Evolutionary conservation across 257 asterid genomes (phyloP).

Genomic region (Petunia secreta): DNA sequence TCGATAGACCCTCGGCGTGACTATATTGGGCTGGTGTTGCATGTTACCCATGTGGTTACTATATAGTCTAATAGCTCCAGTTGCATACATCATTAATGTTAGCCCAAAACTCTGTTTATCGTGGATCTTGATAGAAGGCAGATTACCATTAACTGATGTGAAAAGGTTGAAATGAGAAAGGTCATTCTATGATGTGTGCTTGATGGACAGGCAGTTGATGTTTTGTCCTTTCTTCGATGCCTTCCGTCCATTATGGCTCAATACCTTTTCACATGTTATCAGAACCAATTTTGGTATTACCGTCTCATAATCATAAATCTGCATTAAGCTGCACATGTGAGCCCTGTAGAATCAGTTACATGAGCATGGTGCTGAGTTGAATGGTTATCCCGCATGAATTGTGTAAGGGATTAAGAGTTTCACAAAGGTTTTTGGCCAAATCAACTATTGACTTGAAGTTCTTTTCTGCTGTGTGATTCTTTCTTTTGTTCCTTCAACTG

Average conservation of each 20-base stretch:
- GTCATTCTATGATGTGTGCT: neutral
- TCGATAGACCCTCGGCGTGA: neutral
- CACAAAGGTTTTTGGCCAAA: neutral
- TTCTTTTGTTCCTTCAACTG: neutral
- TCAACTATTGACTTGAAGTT: neutral
- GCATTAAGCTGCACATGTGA: neutral
- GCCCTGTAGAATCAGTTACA: constrained; percentile 5
- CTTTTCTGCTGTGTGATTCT: neutral
- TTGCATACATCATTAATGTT: too few relatives aligned
- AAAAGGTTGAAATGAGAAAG: neutral
- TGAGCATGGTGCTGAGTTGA: neutral
- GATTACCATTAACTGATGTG: neutral
- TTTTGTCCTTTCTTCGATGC: neutral
- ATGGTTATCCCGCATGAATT: neutral
- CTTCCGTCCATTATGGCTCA: constrained; percentile 3
- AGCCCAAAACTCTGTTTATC: too few relatives aligned
- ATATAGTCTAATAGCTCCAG: neutral
- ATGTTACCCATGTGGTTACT: neutral
- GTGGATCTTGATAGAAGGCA: neutral
- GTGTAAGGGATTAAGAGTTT: neutral
- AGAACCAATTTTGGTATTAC: neutral
- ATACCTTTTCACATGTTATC: neutral
- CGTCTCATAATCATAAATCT: constrained; percentile 1
- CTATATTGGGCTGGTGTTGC: neutral
- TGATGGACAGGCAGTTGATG: constrained; percentile 1